Evolutionary conservation across 148 eudicot species (phyloP), one percentile per base, ranked within the genome.

Genomic region (Amaranthus cruentus): DNA sequence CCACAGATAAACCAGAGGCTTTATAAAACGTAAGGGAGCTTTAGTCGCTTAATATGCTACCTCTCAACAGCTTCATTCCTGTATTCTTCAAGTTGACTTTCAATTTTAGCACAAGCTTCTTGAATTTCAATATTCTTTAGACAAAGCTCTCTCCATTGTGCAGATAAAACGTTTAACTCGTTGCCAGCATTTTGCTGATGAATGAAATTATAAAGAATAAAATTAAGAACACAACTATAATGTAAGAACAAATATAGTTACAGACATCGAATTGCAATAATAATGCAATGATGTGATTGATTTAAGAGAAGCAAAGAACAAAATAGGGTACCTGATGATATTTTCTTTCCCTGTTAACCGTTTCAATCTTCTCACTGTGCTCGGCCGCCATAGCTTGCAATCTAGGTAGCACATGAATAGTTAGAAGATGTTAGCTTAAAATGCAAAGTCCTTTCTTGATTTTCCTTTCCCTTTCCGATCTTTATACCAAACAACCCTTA

Each of bases 91-190:
- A 88, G 83, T 14, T 76, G 72, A 60, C 73, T 82, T 83, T 83
- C 88, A 59, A 91, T 81, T 68, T 82, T 82, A 42, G 81, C 88
- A 76, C 91, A 87, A 44, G 97, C 96, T 74, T 85, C 84, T 83
- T 88, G 88, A 61, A 95, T 95, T 84, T 88, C 84, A 28, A 95
- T 87, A 76, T 95, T 95, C 78, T 95, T 95, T 80, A 85, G 68
- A 82, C 91, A 91, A 10, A 95, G 89, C 81, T 90, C 98, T 84
- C 83, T 91, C 97, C 97, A 95, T 83, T 95, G 98, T 73, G 90
- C 84, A 53, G 97, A 90, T 76, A 95, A 82, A 60, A 88, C 97
- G 82, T 82, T 85, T 42, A 91, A 86, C 96, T 91, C 98, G 55
- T 85, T 83, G 44, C 91, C 96, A 59, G 97, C 91, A 73, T 84